phyloP scores from a whole-genome alignment of 2,329 filamentous ascomycete genomes.

The Rhynchosporium agropyri region DNA sequence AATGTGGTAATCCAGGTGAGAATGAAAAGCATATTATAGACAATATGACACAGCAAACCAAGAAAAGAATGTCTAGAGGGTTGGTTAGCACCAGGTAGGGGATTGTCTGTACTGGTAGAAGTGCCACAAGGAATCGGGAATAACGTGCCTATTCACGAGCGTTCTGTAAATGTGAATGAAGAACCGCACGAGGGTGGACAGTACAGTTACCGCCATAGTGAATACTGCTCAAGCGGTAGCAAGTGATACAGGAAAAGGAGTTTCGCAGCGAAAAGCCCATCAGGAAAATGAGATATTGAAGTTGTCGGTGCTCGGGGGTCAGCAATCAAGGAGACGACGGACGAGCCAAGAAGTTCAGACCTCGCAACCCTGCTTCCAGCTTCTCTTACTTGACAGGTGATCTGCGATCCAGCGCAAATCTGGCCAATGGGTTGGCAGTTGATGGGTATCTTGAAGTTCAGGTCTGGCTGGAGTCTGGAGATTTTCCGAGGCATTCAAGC shows the following conservation, averaged over 20 bases:
- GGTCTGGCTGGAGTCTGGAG: too few relatives aligned
- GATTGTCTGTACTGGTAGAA: neutral
- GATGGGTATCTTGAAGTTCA: too few relatives aligned
- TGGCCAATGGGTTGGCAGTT: too few relatives aligned
- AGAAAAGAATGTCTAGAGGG: constrained; percentile 37
- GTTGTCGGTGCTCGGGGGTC: neutral
- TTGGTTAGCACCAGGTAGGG: constrained; percentile 16
- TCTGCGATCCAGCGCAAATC: neutral
- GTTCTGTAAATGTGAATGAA: constrained; percentile 37
- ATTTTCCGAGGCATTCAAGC: too few relatives aligned
- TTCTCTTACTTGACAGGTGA: constrained; percentile 1
- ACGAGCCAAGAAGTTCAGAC: constrained; percentile 2
- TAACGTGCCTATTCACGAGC: constrained; percentile 35
- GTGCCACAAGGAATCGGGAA: neutral
- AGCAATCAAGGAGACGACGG: constrained; percentile 8
- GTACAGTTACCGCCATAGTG: constrained; percentile 25
- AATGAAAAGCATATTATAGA: constrained; percentile 39
- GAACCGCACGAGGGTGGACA: constrained; percentile 31
- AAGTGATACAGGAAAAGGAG: neutral
- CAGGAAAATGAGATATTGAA: neutral
- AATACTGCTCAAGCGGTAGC: neutral
- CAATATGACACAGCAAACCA: constrained; percentile 37
- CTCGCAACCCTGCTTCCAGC: neutral
- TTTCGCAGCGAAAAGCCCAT: constrained; percentile 10
- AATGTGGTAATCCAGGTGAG: constrained; percentile 40